phyloP scores from a whole-genome alignment of 2,329 filamentous ascomycete genomes.

The Botrytis pseudocinerea region DNA sequence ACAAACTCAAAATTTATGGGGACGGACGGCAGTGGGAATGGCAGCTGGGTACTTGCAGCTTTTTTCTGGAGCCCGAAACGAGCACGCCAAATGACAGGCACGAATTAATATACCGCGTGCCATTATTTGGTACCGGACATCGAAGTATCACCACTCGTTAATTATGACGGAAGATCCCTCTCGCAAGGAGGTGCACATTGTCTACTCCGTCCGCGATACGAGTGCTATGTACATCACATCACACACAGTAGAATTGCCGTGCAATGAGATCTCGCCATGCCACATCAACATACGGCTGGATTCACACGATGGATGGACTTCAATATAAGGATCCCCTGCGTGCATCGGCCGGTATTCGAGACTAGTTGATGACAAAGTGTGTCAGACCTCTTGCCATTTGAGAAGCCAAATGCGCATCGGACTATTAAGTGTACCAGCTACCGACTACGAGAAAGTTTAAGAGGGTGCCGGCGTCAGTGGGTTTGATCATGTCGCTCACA shows the following conservation, averaged over 20 bases:
- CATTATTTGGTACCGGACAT: background rate
- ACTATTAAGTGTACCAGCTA: background rate
- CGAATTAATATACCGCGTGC: background rate
- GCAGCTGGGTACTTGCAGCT: background rate
- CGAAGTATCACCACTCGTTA: background rate
- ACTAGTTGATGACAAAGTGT: background rate
- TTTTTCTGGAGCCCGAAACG: background rate
- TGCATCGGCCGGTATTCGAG: conserved; percentile 1
- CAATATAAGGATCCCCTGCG: background rate
- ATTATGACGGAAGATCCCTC: background rate
- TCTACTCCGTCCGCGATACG: background rate
- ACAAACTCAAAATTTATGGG: background rate
- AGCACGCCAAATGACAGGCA: background rate
- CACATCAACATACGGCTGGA: background rate
- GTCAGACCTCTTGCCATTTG: background rate
- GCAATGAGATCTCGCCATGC: background rate
- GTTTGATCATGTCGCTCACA: conserved; percentile 2
- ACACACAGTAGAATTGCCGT: background rate
- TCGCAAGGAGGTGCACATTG: background rate
- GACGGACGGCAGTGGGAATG: conserved; percentile 10
- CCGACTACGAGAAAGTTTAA: background rate
- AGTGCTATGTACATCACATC: too few relatives aligned
- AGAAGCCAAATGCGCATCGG: background rate
- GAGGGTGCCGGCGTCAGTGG: conserved; percentile 1
- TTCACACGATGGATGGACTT: background rate